Percentiles rank a stretch among this genome's conserved stretches.
phyloP scores from a whole-genome alignment of 495 filamentous ascomycete genomes.

The Poronia punctata region DNA sequence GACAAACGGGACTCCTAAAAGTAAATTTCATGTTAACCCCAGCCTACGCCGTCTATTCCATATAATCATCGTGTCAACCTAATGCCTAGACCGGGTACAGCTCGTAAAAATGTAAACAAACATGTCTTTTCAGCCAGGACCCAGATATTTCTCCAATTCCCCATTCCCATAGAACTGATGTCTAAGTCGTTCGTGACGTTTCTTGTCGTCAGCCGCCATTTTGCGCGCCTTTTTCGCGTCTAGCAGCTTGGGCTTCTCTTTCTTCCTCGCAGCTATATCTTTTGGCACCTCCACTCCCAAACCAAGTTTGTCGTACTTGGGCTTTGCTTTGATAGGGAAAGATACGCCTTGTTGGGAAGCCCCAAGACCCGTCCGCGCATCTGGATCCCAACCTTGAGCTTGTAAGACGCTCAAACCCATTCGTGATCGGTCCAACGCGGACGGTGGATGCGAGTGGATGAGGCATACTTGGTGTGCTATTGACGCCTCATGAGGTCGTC shows the following conservation, averaged over 20 bases:
- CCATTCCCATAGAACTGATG: constrained; percentile 62
- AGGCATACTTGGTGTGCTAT: constrained; percentile 79
- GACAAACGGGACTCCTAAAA: too few relatives aligned
- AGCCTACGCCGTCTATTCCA: too few relatives aligned
- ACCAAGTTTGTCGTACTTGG: constrained; percentile 69
- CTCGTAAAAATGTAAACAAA: constrained; percentile 1
- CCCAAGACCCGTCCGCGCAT: constrained; percentile 68
- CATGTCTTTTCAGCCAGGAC: constrained; percentile 25
- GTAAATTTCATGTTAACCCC: too few relatives aligned
- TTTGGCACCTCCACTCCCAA: constrained; percentile 50
- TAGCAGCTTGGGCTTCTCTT: constrained; percentile 50
- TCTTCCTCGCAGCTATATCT: constrained; percentile 33
- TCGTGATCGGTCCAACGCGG: constrained; percentile 68
- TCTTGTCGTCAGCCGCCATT: constrained; percentile 52
- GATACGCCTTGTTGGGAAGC: constrained; percentile 62
- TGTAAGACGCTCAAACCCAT: constrained; percentile 70
- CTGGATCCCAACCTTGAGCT: constrained; percentile 82
- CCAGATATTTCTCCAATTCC: constrained; percentile 68
- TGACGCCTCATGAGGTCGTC: constrained; percentile 56
- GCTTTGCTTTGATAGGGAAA: constrained; percentile 64
- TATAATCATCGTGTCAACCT: too few relatives aligned
- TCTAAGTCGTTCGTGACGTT: constrained; percentile 53
- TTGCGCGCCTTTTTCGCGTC: constrained; percentile 65
- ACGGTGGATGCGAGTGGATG: constrained; percentile 76
- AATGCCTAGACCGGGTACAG: too few relatives aligned